Evolutionary conservation across 306 rosid species (phyloP), one percentile per base, ranked within the genome.

Genomic region (Mucuna pruriens): DNA sequence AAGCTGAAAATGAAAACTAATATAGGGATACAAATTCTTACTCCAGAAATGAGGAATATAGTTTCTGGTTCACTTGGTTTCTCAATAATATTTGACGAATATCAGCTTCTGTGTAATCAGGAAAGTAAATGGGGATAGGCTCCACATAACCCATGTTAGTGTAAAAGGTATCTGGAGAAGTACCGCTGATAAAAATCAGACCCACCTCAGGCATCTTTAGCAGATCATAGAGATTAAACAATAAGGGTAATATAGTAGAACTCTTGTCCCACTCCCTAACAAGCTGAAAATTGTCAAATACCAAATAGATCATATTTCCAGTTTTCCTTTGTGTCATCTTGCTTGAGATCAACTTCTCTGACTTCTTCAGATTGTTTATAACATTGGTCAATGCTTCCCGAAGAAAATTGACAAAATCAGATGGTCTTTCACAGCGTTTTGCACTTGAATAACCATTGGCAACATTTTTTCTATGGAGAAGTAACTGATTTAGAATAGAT

Each of bases 221-320:
- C 76, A 90, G 51, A 65, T 91, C 96, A 79, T 88, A 77, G 76
- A 95, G 94, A 86, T 95, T 95, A 71, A 93, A 91, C 49, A 93
- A 82, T 10, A 95, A 84, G 22, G 97, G 93, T 44, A 93, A 33
- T 78, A 93, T 66, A 31, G 84, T 91, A 52, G 89, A 90, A 88
- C 92, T 91, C 78, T 90, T 95, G 68, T 93, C 98, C 98, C 99
- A 95, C 76, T 87, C 96, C 84, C 89, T 86, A 82, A 91, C 85
- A 85, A 89, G 93, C 80, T 95, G 95, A 77, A 93, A 79, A 78
- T 91, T 90, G 81, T 93, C 97, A 46, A 95, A 93, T 48, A 95
- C 88, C 89, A 95, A 83, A 88, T 95, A 93, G 80, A 91, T 71
- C 94, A 90, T 95, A 78, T 90, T 87, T 77, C 98, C 96, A 71